Evolutionary conservation across 108 stramenopile genomes (phyloP).

Genomic region (Skeletonema grethae): DNA sequence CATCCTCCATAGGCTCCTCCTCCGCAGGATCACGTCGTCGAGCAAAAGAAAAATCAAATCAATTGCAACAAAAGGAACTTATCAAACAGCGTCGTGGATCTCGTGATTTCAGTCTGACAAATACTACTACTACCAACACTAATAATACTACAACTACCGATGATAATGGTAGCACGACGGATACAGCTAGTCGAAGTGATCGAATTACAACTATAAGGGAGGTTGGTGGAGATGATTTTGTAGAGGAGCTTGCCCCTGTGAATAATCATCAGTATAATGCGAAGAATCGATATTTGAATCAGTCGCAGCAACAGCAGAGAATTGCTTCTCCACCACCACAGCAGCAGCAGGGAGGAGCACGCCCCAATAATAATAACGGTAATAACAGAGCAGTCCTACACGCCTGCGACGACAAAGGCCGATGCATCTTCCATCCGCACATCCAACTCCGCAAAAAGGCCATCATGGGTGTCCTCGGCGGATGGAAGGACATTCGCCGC

Average conservation of each 20-base stretch:
- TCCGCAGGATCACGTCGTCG: neutral
- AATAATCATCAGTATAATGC: neutral
- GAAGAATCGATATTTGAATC: neutral
- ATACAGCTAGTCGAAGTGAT: neutral
- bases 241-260: neutral
- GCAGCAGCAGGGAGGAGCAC: neutral
- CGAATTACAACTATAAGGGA: neutral
- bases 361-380: neutral
- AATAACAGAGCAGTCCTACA: neutral
- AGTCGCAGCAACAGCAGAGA: neutral
- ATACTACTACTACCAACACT: no score
- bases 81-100: no score
- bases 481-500: conserved; percentile 42
- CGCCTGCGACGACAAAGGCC: conserved; percentile 36
- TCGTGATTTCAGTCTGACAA: no score
- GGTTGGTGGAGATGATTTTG: neutral
- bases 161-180: neutral
- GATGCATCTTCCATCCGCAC: conserved; percentile 43
- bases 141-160: no score
- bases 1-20: neutral
- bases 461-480: conserved; percentile 29
- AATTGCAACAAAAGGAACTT: neutral
- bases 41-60: neutral
- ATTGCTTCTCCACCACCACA: neutral
- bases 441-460: conserved; percentile 46